A percentile compares a stretch with the other conserved stretches of the same genome.
Evolutionary conservation across 106 monocot genomes (phyloP).

Genomic region (Dendrobium nobile): DNA sequence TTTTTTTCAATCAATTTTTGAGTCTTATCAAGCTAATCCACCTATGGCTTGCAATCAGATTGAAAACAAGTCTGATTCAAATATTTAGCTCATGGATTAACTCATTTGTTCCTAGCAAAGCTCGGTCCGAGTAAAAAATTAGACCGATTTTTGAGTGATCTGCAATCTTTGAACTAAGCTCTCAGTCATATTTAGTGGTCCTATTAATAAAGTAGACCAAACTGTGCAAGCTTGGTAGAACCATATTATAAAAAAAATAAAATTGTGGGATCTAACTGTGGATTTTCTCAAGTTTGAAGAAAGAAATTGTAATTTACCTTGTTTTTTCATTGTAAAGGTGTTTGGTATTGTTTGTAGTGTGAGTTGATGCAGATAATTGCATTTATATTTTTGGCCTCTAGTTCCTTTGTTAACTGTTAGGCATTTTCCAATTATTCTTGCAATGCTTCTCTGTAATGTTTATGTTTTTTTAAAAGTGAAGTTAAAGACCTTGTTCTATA

Average conservation of each 20-base stretch:
- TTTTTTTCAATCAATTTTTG: no score
- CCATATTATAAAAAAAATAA: background rate
- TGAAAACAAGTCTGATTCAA: no score
- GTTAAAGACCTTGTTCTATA: background rate
- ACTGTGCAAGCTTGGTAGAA: background rate
- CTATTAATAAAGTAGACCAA: background rate
- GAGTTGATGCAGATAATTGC: background rate
- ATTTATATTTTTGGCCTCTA: background rate
- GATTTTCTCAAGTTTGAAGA: background rate
- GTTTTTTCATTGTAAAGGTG: background rate
- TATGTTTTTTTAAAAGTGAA: background rate
- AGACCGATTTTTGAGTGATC: no score
- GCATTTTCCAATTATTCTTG: background rate
- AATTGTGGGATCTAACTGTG: background rate
- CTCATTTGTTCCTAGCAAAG: no score
- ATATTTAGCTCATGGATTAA: no score
- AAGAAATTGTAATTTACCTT: background rate
- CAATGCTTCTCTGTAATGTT: background rate
- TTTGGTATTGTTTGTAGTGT: background rate
- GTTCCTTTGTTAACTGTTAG: background rate
- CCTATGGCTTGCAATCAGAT: no score
- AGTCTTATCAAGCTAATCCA: no score
- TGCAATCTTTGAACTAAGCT: no score
- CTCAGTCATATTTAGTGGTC: background rate
- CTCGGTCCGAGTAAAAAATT: no score